phyloP scores from a whole-genome alignment of 805 yeast species.

The Monosporozyma servazzii region DNA sequence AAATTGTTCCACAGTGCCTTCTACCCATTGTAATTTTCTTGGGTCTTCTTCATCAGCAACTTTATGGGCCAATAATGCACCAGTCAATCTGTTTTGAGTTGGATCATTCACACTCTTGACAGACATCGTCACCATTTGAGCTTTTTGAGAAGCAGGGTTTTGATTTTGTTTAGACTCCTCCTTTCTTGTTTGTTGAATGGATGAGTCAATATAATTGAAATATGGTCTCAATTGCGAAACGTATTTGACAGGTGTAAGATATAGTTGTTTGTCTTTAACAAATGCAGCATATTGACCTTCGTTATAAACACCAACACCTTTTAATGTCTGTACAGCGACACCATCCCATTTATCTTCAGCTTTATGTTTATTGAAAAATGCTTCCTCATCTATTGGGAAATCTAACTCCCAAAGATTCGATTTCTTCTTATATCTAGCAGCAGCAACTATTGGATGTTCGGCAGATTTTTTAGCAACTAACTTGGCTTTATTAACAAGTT shows the following conservation, averaged over 20 bases:
- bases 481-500: conserved; percentile 40
- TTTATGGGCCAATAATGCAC: conserved; percentile 60
- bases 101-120: conserved; percentile 54
- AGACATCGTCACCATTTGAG: conserved; percentile 67
- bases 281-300: conserved; percentile 45
- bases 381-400: conserved; percentile 59
- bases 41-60: conserved; percentile 52
- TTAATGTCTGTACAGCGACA: conserved; percentile 50
- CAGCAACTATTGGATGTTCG: conserved; percentile 32
- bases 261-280: conserved; percentile 41
- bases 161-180: conserved; percentile 34
- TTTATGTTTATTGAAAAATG: conserved; percentile 58
- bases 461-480: conserved; percentile 19
- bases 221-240: conserved; percentile 75
- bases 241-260: conserved; percentile 55
- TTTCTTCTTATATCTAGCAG: conserved; percentile 49
- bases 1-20: conserved; percentile 29
- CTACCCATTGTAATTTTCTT: conserved; percentile 38
- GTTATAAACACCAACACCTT: conserved; percentile 55
- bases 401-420: conserved; percentile 65
- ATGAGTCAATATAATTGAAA: conserved; percentile 68
- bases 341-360: conserved; percentile 53
- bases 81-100: conserved; percentile 52
- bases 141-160: conserved; percentile 30
- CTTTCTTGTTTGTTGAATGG: conserved; percentile 38